Conservation (phyloP, 2,329 filamentous ascomycete species). For the Diaporthe citriasiana region DNA sequence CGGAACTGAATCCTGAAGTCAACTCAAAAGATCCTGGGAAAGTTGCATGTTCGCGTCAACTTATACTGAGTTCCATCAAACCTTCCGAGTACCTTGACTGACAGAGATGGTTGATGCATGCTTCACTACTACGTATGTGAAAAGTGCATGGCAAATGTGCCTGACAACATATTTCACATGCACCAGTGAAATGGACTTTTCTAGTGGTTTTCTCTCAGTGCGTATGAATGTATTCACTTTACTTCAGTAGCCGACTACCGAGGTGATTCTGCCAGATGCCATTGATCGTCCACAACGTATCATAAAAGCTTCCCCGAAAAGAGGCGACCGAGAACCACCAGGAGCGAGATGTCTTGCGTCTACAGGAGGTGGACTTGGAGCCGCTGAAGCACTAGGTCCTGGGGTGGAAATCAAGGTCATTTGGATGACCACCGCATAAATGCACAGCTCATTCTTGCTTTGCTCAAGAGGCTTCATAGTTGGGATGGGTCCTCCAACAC, state of each 20-base stretch:
- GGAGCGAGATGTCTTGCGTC: not conserved
- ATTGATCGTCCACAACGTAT: too few relatives aligned
- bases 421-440: not conserved
- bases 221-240: too few relatives aligned
- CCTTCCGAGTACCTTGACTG: not conserved
- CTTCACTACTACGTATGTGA: too few relatives aligned
- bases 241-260: too few relatives aligned
- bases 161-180: too few relatives aligned
- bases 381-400: not conserved
- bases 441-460: not conserved
- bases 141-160: too few relatives aligned
- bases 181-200: too few relatives aligned
- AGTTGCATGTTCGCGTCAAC: not conserved
- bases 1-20: too few relatives aligned
- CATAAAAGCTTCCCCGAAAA: too few relatives aligned
- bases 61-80: not conserved
- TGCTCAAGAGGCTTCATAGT: not conserved
- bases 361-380: not conserved
- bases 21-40: too few relatives aligned
- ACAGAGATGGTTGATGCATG: not conserved
- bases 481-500: not conserved
- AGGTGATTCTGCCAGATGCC: too few relatives aligned
- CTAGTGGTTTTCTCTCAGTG: too few relatives aligned
- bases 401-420: not conserved
- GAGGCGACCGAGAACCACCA: not conserved